phyloP scores from a whole-genome alignment of 2,329 filamentous ascomycete species.

The Venturia oleaginea region DNA sequence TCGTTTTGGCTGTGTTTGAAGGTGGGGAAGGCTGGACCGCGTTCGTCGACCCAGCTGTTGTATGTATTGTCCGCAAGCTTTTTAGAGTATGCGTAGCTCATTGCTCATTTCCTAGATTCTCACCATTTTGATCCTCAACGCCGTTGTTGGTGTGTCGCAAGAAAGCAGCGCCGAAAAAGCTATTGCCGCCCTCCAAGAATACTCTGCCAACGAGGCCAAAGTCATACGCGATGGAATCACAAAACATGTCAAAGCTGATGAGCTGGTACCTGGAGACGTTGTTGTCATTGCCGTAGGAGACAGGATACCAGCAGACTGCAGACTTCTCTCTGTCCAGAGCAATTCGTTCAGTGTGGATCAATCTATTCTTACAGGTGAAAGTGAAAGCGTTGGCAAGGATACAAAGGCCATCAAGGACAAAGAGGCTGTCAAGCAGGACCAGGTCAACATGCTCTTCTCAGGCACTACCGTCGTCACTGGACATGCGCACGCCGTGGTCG shows the following conservation, averaged over 20 bases:
- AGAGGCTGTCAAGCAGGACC: conserved; percentile 91
- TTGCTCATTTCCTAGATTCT: conserved; percentile 58
- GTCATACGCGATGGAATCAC: conserved; percentile 78
- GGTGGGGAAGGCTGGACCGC: conserved; percentile 91
- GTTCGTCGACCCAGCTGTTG: conserved; percentile 91
- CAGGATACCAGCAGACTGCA: conserved; percentile 89
- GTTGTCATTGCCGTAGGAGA: conserved; percentile 83
- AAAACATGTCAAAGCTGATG: conserved; percentile 84
- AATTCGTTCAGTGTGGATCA: conserved; percentile 97
- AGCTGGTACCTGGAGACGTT: conserved; percentile 90
- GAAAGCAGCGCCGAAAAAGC: conserved; percentile 98
- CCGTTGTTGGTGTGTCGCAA: conserved; percentile 94
- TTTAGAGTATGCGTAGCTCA: conserved; percentile 11
- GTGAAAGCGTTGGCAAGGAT: conserved; percentile 91
- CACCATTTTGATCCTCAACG: conserved; percentile 92
- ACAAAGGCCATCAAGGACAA: conserved; percentile 58
- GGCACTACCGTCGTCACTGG: conserved; percentile 95
- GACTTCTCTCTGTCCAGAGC: conserved; percentile 81
- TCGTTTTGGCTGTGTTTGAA: conserved; percentile 86
- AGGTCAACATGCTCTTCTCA: conserved; percentile 96
- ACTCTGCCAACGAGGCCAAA: conserved; percentile 96
- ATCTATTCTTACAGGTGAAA: conserved; percentile 93
- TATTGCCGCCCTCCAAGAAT: conserved; percentile 95
- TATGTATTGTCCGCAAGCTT: conserved; percentile 42
- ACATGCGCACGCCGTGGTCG: conserved; percentile 83